phyloP scores from a whole-genome alignment of 805 yeast genomes.

The Candida stauntonica region DNA sequence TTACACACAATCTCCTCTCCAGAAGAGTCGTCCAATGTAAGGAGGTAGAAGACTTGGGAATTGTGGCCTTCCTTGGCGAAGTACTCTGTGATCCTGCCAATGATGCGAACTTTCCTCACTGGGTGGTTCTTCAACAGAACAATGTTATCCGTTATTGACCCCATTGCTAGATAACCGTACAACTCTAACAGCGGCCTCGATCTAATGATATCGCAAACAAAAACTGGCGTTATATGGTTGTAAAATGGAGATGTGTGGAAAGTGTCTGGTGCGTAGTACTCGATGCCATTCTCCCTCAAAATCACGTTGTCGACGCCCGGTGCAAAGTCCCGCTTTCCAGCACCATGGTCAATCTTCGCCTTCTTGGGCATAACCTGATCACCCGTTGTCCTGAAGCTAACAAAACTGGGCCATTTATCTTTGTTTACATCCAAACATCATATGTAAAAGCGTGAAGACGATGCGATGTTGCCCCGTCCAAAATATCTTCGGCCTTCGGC shows the following conservation, averaged over 20 bases:
- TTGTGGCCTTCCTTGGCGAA: constrained; percentile 15
- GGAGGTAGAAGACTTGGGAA: constrained; percentile 19
- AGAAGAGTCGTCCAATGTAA: constrained; percentile 31
- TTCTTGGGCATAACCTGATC: constrained; percentile 1
- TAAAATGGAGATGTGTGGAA: constrained; percentile 32
- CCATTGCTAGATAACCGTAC: constrained; percentile 27
- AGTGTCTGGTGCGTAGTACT: constrained; percentile 33
- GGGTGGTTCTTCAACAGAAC: constrained; percentile 42
- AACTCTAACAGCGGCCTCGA: constrained; percentile 20
- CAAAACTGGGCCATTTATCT: too few relatives aligned
- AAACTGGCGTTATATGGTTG: constrained; percentile 28
- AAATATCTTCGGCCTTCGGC: background rate
- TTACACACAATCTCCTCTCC: constrained; percentile 28
- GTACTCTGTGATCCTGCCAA: constrained; percentile 36
- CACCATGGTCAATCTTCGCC: constrained; percentile 5
- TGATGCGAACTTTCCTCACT: constrained; percentile 29
- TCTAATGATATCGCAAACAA: constrained; percentile 28
- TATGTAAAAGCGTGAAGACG: background rate
- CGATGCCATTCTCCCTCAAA: constrained; percentile 23
- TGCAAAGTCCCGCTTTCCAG: constrained; percentile 19
- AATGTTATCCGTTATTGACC: constrained; percentile 17
- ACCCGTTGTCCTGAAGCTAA: too few relatives aligned
- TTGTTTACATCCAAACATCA: background rate
- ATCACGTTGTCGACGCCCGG: constrained; percentile 28
- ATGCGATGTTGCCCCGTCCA: constrained; percentile 8